Conservation (phyloP, 2,329 filamentous ascomycete genomes). For the Coniella vitis region DNA sequence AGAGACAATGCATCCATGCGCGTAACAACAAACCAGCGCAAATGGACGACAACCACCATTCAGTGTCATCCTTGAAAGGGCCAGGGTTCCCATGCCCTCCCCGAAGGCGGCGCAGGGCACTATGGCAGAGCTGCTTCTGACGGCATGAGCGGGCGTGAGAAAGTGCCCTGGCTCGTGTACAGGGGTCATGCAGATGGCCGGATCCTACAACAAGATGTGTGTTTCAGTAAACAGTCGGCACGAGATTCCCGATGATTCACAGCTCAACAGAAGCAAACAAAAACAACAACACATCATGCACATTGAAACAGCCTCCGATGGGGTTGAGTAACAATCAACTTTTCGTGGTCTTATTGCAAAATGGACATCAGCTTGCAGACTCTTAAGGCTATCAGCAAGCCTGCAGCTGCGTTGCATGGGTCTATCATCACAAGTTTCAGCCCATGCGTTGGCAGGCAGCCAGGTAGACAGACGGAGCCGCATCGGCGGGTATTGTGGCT, state of each 20-base stretch:
- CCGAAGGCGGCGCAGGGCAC: not conserved
- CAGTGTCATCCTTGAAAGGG: no score
- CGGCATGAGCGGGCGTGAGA: not conserved
- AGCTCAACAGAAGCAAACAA: not conserved
- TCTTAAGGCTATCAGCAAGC: not conserved
- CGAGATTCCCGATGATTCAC: not conserved
- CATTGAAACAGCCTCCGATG: no score
- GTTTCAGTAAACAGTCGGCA: not conserved
- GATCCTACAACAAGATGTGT: not conserved
- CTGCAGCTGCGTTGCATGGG: not conserved
- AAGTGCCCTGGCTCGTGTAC: not conserved
- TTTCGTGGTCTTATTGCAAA: slow-evolving; percentile 2
- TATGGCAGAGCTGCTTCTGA: slow-evolving; percentile 1
- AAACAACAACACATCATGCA: not conserved
- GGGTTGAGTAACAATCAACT: not conserved
- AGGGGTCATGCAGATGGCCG: not conserved
- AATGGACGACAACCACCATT: not conserved
- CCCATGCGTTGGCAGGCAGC: slow-evolving; percentile 1
- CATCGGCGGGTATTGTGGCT: not conserved
- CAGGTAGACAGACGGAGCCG: not conserved
- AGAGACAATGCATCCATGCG: not conserved
- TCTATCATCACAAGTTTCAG: slow-evolving; percentile 7
- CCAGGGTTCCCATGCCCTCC: no score
- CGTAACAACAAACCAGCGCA: not conserved
- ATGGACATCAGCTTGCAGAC: not conserved